Base-by-base conservation (phyloP, 2,329 filamentous ascomycete species). In the Xylaria multiplex region DNA sequence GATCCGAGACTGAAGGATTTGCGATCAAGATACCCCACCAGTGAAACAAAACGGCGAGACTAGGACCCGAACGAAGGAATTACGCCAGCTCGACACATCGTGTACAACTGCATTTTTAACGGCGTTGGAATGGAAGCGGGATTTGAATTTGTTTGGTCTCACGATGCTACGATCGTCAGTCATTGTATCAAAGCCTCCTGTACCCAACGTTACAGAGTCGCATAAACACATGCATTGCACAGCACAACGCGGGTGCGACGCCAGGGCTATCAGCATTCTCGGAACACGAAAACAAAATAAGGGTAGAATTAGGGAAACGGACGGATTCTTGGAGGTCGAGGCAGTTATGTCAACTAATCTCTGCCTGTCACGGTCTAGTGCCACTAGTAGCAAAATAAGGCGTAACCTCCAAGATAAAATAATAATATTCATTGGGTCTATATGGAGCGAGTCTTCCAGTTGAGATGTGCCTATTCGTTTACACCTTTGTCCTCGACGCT, bases 61-160 rank as follows among this genome's bases (percentile, higher is more conserved):
- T 9, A 52, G 27, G 14, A 16, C 24, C 32, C 63, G 40, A 62
- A 61, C 22, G 27, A 42, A 52, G 46, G 40, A 37, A 48, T 52
- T 52, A 59, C 58, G 14, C 49, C 37, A 55, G 32, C 22, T 48
- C 45, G 56, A 49, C 48, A 35, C 37, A 43, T 52, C 24, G 57
- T 62, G 64, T 64, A 69, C 43, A 64, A 59, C 32, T 64, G 64
- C 64, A 63, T 67, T 68, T 43, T 42, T 30, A 52, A 56, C 19
- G 67, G 67, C 64, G 67, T 67, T 67, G 55, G 64, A 61, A 61
- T 59, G 67, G 65, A 54, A 67, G 62, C 49, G 43, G 54, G 42
- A 49, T 35, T 57, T 45, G 42, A 27, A 59, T 48, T 62, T 57
- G 22, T 54, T 54, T 35, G 24, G 37, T 62, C 49, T 69, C 45